Conservation (phyloP, 2,329 filamentous ascomycete species). For the Apiospora sp. region DNA sequence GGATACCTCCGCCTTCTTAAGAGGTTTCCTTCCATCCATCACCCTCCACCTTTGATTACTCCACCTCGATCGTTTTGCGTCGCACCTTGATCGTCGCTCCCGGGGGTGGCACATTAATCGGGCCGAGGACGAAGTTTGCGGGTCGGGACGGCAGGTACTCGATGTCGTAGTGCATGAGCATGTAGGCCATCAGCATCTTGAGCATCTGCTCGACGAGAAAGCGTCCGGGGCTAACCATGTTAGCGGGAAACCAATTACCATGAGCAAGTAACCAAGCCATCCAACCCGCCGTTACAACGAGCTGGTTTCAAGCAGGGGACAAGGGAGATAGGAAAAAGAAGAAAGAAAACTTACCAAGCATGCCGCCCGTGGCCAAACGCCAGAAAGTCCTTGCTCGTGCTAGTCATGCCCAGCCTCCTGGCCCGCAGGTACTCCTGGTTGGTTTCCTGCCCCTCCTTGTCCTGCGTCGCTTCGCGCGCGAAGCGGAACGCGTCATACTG, state of each 20-base stretch:
- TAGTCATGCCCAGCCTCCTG: conserved; percentile 11
- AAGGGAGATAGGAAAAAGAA: background rate
- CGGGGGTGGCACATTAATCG: conserved; percentile 19
- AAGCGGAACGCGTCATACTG: conserved; percentile 19
- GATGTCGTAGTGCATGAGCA: conserved; percentile 21
- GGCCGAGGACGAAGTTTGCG: conserved; percentile 16
- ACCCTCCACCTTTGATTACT: background rate
- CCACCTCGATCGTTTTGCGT: background rate
- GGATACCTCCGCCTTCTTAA: background rate
- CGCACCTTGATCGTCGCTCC: conserved; percentile 14
- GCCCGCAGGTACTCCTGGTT: conserved; percentile 17
- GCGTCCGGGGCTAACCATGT: background rate
- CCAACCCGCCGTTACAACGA: background rate
- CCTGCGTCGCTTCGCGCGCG: background rate
- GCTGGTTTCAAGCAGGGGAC: background rate
- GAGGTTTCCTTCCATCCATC: background rate
- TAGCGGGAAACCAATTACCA: background rate
- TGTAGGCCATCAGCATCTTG: conserved; percentile 22
- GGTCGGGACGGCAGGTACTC: conserved; percentile 9
- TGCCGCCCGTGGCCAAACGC: conserved; percentile 15
- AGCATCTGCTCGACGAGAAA: conserved; percentile 22
- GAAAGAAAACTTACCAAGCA: background rate
- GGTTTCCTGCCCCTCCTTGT: background rate
- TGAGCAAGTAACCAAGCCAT: background rate
- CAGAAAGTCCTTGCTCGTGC: conserved; percentile 22